Percentiles rank a stretch among this genome's conserved stretches.
Evolutionary conservation across 352 stramenopile genomes (phyloP).

Genomic region (Phytophthora meadii): DNA sequence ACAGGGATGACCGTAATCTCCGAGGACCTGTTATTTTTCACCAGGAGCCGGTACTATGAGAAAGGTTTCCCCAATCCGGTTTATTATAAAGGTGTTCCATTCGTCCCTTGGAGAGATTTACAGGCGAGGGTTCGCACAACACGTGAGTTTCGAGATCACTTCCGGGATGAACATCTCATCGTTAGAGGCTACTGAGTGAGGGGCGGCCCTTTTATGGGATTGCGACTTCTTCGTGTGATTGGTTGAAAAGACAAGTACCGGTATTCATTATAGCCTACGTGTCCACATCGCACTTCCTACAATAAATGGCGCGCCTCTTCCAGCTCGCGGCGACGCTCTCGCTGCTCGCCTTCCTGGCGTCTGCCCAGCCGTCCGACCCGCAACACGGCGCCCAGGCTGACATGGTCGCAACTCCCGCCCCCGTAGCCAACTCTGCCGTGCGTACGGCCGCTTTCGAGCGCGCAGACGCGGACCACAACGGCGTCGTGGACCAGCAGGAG

Average conservation of each 20-base stretch:
- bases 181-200: too few species aligned
- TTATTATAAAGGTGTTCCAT: too few species aligned
- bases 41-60: too few species aligned
- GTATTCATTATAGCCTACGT: neutral
- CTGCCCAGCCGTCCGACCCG: slow-evolving; percentile 27
- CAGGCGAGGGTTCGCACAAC: too few species aligned
- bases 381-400: slow-evolving; percentile 26
- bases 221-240: too few species aligned
- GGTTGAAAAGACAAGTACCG: too few species aligned
- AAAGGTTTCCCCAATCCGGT: too few species aligned
- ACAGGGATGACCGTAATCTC: slow-evolving; percentile 2
- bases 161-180: too few species aligned
- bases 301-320: slow-evolving; percentile 26
- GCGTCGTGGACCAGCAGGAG: slow-evolving; percentile 65
- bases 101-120: too few species aligned
- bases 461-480: slow-evolving; percentile 78
- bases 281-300: neutral
- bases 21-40: too few species aligned
- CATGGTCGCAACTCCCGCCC: slow-evolving; percentile 16
- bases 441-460: slow-evolving; percentile 56
- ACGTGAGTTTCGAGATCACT: too few species aligned
- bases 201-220: too few species aligned
- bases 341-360: slow-evolving; percentile 24
- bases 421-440: slow-evolving; percentile 13
- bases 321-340: slow-evolving; percentile 28